Base-by-base conservation (phyloP, 1,139 yeast genomes). In the Hyphopichia wangnamkhiaoensis region DNA sequence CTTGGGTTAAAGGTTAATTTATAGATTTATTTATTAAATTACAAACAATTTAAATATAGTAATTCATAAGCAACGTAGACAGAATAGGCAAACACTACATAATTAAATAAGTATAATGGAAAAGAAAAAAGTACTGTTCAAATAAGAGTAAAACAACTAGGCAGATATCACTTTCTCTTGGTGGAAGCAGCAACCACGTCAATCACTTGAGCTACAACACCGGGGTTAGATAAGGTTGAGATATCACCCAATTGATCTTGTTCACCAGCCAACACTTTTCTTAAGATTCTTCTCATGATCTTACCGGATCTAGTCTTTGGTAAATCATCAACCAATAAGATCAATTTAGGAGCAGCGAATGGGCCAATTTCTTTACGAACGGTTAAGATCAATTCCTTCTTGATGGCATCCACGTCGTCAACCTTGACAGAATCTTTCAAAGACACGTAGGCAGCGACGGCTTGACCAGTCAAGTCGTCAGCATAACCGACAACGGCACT, bases 271-370 rank as follows among this genome's bases (percentile, higher is more conserved):
- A 83, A 70, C 38, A 84, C 80, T 65, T 84, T 84, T 65, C 93
- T 77, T 58, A 84, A 74, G 52, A 84, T 83, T 71, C 93, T 77
- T 74, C 93, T 79, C 93, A 84, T 84, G 47, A 84, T 83, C 68
- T 84, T 84, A 56, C 93, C 93, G 1, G 89, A 82, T 69, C 93
- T 79, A 7, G 93, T 84, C 74, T 84, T 84, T 58, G 93, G 93
- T 57, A 84, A 76, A 56, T 84, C 93, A 53, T 82, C 84, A 41
- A 84, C 88, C 42, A 84, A 65, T 43, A 84, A 70, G 50, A 84
- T 82, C 50, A 80, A 61, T 64, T 84, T 84, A 38, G 93, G 93
- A 27, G 93, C 88, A 24, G 93, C 93, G 62, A 84, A 84, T 37
- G 93, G 91, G 19, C 93, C 93, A 56, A 84, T 84, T 61, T 84